Percentiles rank a stretch among this genome's conserved stretches.
Evolutionary conservation across 345 rosid species (phyloP).

Genomic region (Diplotaxis tenuifolia): DNA sequence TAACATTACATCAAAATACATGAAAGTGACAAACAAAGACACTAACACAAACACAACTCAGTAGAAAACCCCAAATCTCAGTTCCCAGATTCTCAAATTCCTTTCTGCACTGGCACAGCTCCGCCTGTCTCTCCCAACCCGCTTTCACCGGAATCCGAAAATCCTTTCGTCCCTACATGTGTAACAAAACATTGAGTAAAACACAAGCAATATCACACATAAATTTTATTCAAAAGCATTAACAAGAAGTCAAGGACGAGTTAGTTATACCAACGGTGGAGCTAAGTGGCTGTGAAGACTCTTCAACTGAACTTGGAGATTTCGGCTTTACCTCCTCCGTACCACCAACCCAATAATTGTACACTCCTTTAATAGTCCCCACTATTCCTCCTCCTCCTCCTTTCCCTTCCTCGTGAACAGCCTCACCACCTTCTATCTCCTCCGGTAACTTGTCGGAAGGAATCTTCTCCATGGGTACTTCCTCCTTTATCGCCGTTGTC

Average conservation of each 20-base stretch:
- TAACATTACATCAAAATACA: slow-evolving; percentile 1
- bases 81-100: slow-evolving; percentile 3
- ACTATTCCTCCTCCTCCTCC: slow-evolving; percentile 39
- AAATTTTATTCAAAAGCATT: neutral
- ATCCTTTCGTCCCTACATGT: slow-evolving; percentile 17
- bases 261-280: slow-evolving; percentile 22
- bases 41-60: neutral
- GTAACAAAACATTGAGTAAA: slow-evolving; percentile 3
- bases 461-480: slow-evolving; percentile 35
- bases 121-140: slow-evolving; percentile 4
- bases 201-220: neutral
- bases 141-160: neutral
- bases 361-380: slow-evolving; percentile 53
- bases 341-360: slow-evolving; percentile 52
- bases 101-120: neutral
- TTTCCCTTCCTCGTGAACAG: slow-evolving; percentile 18
- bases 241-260: neutral
- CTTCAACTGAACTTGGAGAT: slow-evolving; percentile 12
- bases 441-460: slow-evolving; percentile 20
- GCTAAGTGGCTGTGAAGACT: slow-evolving; percentile 26
- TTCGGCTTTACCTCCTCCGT: slow-evolving; percentile 18
- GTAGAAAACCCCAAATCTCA: slow-evolving; percentile 1
- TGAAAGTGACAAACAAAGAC: neutral
- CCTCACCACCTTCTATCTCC: slow-evolving; percentile 33
- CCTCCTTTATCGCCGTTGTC: slow-evolving; percentile 45